phyloP scores from a whole-genome alignment of 2,329 filamentous ascomycete genomes.

The Pseudocercospora crystallina region DNA sequence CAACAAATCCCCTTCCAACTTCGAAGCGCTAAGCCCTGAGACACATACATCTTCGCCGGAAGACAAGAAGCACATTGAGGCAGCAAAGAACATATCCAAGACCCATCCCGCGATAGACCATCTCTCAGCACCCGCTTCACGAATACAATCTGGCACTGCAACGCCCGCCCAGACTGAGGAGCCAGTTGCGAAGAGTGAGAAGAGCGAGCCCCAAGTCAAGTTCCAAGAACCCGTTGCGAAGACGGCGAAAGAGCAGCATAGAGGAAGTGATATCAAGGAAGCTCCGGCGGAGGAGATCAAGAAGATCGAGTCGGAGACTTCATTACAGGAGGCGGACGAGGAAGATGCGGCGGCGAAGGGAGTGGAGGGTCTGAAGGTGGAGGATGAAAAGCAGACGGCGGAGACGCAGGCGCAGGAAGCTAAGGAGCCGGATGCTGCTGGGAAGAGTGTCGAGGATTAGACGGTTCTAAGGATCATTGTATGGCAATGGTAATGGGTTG shows the following conservation, averaged over 20 bases:
- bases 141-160: conserved; percentile 33
- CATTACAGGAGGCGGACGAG: conserved; percentile 9
- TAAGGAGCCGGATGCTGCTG: conserved; percentile 4
- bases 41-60: conserved; percentile 28
- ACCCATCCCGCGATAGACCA: conserved; percentile 21
- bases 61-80: conserved; percentile 27
- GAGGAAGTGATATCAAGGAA: conserved; percentile 13
- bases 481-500: no score
- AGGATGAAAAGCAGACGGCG: conserved; percentile 19
- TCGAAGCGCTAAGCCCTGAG: conserved; percentile 23
- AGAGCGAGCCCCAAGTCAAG: conserved; percentile 1
- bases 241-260: conserved; percentile 13
- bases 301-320: conserved; percentile 15
- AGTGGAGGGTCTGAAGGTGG: conserved; percentile 1
- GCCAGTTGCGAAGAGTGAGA: neutral
- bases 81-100: conserved; percentile 16
- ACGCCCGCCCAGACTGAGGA: conserved; percentile 31
- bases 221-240: conserved; percentile 1
- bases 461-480: no score
- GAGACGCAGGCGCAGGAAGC: conserved; percentile 14
- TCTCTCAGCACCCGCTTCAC: conserved; percentile 27
- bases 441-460: no score
- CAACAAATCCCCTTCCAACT: conserved; percentile 4
- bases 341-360: conserved; percentile 29
- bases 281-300: conserved; percentile 20